Evolutionary conservation across 1,284 basidiomycete genomes (phyloP), one percentile per base, ranked within the genome.

Genomic region (Marasmius fiardii): DNA sequence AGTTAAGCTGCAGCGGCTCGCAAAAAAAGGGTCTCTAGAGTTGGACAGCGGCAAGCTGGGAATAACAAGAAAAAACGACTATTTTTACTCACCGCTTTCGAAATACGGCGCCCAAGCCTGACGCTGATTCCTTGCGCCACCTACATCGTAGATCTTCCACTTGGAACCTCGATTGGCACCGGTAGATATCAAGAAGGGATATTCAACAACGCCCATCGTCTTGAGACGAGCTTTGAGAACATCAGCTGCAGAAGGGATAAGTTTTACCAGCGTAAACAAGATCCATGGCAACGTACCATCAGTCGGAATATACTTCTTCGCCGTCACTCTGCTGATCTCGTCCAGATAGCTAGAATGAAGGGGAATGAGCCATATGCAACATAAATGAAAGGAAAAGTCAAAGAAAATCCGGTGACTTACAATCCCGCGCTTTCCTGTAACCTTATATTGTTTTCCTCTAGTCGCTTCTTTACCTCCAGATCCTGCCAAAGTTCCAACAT

Each of bases 41-140:
- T 20, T 26, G 18, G 34, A 43, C 20, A 43, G 43, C 55, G 53
- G 44, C 51, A 56, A 55, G 45, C 43, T 28, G 55, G 41, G 28
- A 20, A 57, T 53, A 43, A n/a, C 20, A 41, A n/a, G 12, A 26
- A 47, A 20, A 55, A 16, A 49, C 52, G 50, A 52, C 65, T 24
- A 24, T n/a, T 23, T 12, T 18, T 44, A 31, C 78, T 65, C 61
- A 89, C 88, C 86, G 68, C 90, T 85, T 62, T 89, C 85, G 62
- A 92, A 92, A 68, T 90, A 92, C 5, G 90, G 88, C 21, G 85
- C 87, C 90, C 90, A 92, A 2, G 88, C 87, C 58, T 88, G 84
- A 47, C 88, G 80, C 67, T 91, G 86, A 62, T 84, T 84, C 56
- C 84, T 76, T 35, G 88, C 77, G 33, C 88, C 88, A 56, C 88